These are phyloP conservation scores for Aspergillus pseudonomiae DNA, from an alignment of 2,329 filamentous ascomycete genomes.

Conservation along the genomic window DNA sequence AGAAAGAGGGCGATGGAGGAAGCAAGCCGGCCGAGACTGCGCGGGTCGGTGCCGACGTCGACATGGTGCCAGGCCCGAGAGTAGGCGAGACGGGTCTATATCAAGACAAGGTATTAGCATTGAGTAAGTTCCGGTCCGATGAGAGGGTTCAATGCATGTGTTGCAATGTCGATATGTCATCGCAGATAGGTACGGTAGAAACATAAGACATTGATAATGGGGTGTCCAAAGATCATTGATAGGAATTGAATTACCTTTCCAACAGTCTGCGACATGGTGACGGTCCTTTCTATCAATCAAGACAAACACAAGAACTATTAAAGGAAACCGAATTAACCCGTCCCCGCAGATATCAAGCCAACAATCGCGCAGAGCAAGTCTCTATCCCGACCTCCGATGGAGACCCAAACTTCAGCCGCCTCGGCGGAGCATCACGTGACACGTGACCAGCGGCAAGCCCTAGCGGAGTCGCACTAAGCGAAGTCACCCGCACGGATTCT, in stretches of 20 bases:
- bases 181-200: background rate
- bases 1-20: slow-evolving; percentile 82
- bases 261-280: slow-evolving; percentile 48
- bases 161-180: background rate
- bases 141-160: background rate
- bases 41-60: slow-evolving; percentile 68
- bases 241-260: slow-evolving; percentile 41
- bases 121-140: background rate
- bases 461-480: slow-evolving; percentile 43
- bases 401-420: slow-evolving; percentile 10
- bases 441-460: slow-evolving; percentile 38
- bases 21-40: slow-evolving; percentile 86
- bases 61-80: slow-evolving; percentile 94
- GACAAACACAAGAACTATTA: slow-evolving; percentile 2
- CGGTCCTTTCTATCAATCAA: slow-evolving; percentile 6
- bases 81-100: slow-evolving; percentile 91
- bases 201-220: background rate
- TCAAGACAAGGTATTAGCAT: slow-evolving; percentile 2
- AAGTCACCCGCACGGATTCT: slow-evolving; percentile 44
- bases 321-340: slow-evolving; percentile 7
- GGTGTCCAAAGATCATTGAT: background rate
- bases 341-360: background rate
- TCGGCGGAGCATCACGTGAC: slow-evolving; percentile 5
- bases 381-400: background rate
- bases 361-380: background rate